phyloP scores from a whole-genome alignment of 2,329 filamentous ascomycete genomes.

The Talaromyces sp. region DNA sequence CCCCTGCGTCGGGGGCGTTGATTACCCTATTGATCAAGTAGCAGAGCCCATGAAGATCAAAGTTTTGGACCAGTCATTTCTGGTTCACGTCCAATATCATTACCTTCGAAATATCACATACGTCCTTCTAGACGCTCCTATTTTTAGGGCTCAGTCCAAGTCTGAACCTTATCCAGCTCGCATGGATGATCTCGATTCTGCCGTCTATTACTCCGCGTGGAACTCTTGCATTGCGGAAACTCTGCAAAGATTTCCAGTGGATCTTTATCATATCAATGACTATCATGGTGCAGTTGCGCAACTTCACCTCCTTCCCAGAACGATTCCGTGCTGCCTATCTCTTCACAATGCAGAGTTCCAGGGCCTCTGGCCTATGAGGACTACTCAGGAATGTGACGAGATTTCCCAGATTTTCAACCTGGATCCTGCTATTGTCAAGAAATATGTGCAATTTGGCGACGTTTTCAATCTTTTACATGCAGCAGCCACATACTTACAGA shows the following conservation, averaged over 20 bases:
- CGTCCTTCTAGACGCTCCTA: slow-evolving; percentile 57
- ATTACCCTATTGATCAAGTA: slow-evolving; percentile 52
- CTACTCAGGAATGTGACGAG: slow-evolving; percentile 51
- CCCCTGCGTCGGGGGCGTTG: slow-evolving; percentile 53
- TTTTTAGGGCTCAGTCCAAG: slow-evolving; percentile 56
- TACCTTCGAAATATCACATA: slow-evolving; percentile 57
- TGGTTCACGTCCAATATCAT: slow-evolving; percentile 57
- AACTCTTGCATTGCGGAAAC: slow-evolving; percentile 59
- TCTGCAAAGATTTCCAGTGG: slow-evolving; percentile 53
- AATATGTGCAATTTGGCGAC: slow-evolving; percentile 59
- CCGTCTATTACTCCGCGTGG: slow-evolving; percentile 61
- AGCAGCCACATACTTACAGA: slow-evolving; percentile 55
- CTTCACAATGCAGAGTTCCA: slow-evolving; percentile 63
- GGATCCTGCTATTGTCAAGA: slow-evolving; percentile 46
- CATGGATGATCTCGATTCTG: slow-evolving; percentile 60
- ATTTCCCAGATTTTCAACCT: slow-evolving; percentile 58
- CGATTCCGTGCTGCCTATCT: slow-evolving; percentile 54
- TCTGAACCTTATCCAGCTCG: slow-evolving; percentile 56
- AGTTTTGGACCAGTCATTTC: slow-evolving; percentile 52
- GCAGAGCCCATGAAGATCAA: slow-evolving; percentile 55
- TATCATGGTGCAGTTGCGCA: slow-evolving; percentile 56
- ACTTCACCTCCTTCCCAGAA: slow-evolving; percentile 55
- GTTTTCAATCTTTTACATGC: slow-evolving; percentile 61
- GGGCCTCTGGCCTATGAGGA: slow-evolving; percentile 60
- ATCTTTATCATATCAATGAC: slow-evolving; percentile 58